Conservation (phyloP, 1,139 yeast genomes). For the Yarrowia galli region DNA sequence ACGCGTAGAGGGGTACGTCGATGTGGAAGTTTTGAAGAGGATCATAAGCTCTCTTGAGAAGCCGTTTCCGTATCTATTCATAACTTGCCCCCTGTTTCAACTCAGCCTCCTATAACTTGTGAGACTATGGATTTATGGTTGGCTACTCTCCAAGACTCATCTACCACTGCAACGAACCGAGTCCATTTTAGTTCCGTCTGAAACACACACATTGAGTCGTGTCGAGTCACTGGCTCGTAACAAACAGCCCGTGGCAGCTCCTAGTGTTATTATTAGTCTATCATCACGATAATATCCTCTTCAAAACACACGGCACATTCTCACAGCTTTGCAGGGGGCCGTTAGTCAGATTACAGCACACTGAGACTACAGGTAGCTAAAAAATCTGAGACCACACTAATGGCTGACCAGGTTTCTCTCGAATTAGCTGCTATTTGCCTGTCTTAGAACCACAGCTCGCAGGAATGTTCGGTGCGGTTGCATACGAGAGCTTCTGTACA, state of each 20-base stretch:
- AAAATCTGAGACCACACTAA: not conserved
- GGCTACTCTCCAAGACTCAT: not conserved
- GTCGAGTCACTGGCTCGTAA: too few relatives aligned
- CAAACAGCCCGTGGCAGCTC: not conserved
- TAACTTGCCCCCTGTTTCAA: too few relatives aligned
- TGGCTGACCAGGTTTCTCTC: not conserved
- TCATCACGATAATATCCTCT: not conserved
- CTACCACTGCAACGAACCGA: not conserved
- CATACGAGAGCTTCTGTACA: not conserved
- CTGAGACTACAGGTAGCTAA: not conserved
- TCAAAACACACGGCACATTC: not conserved
- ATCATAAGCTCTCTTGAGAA: too few relatives aligned
- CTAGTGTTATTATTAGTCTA: not conserved
- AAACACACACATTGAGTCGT: not conserved
- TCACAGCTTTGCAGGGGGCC: slow-evolving; percentile 4
- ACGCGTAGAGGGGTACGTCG: too few relatives aligned
- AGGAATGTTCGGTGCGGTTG: not conserved
- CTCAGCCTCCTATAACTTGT: too few relatives aligned
- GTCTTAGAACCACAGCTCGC: not conserved
- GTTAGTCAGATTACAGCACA: not conserved
- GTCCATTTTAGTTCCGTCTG: not conserved
- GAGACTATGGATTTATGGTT: not conserved
- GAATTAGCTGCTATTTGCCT: not conserved
- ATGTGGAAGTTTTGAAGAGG: too few relatives aligned
- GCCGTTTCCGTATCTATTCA: too few relatives aligned